Conservation (phyloP, 306 rosid species). For the Vigna unguiculata region DNA sequence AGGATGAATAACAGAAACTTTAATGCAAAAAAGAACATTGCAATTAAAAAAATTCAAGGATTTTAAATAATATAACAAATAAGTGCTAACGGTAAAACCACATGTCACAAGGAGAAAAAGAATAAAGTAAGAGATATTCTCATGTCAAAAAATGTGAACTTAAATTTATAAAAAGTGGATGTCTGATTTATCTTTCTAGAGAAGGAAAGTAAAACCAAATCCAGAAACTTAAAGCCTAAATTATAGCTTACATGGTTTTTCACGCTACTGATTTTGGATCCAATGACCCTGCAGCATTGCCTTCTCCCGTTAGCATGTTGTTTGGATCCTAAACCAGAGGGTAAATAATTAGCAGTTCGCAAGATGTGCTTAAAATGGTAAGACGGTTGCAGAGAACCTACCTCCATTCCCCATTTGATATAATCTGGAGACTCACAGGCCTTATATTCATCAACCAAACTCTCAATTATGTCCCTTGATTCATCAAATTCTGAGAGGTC, state of each 20-base stretch:
- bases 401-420: slow-evolving; percentile 99
- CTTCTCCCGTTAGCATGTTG: slow-evolving; percentile 79
- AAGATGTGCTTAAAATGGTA: slow-evolving; percentile 36
- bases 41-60: background rate
- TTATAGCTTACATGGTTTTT: slow-evolving; percentile 53
- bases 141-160: background rate
- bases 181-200: slow-evolving; percentile 27
- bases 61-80: background rate
- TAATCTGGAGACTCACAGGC: slow-evolving; percentile 99
- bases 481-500: slow-evolving; percentile 99
- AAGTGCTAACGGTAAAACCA: background rate
- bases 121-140: background rate
- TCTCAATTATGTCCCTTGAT: slow-evolving; percentile 94
- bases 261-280: slow-evolving; percentile 72
- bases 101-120: background rate
- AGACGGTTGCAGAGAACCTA: slow-evolving; percentile 46
- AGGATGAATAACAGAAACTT: background rate
- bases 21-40: background rate
- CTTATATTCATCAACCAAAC: slow-evolving; percentile 96
- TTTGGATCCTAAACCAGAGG: slow-evolving; percentile 74
- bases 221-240: slow-evolving; percentile 29
- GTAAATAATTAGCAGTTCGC: slow-evolving; percentile 29
- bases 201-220: slow-evolving; percentile 40
- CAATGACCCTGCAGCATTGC: slow-evolving; percentile 79
- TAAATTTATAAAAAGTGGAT: background rate